Conservation (phyloP, 768 basidiomycete species). For the Rubroboletus satanas region DNA sequence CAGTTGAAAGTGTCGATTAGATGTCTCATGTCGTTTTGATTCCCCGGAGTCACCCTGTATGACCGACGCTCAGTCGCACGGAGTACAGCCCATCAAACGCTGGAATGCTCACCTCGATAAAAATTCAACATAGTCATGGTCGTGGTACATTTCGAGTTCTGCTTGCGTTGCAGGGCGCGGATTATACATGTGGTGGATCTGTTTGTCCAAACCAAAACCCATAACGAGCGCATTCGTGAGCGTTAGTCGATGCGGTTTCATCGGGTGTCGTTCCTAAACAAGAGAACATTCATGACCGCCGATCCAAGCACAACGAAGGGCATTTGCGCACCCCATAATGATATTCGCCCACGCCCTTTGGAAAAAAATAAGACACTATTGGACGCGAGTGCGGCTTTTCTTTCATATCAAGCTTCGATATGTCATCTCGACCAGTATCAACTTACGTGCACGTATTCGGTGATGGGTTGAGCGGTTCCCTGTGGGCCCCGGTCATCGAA, state of each 20-base stretch:
- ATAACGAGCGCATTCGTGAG: constrained; percentile 93
- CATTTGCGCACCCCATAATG: constrained; percentile 82
- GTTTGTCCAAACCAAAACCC: constrained; percentile 94
- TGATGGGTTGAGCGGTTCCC: constrained; percentile 73
- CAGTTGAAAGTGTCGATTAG: constrained; percentile 89
- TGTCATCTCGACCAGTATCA: not conserved
- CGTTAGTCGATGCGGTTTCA: constrained; percentile 97
- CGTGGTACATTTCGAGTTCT: constrained; percentile 90
- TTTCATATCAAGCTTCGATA: constrained; percentile 19
- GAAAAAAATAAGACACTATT: constrained; percentile 94
- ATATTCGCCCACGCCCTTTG: constrained; percentile 88
- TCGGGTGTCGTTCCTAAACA: constrained; percentile 89
- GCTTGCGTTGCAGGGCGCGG: constrained; percentile 85
- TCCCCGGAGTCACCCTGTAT: constrained; percentile 57
- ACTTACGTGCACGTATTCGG: constrained; percentile 73
- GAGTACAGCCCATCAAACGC: not conserved
- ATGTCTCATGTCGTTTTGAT: constrained; percentile 62
- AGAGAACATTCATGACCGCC: not conserved
- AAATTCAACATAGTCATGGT: constrained; percentile 94
- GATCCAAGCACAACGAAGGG: not conserved
- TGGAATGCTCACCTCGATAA: constrained; percentile 64
- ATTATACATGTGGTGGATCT: constrained; percentile 88
- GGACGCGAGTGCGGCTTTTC: constrained; percentile 46
- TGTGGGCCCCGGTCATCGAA: constrained; percentile 71
- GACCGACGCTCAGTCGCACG: not conserved